Conservation (phyloP, 164 flowering plant genomes). For the Sedum album region DNA sequence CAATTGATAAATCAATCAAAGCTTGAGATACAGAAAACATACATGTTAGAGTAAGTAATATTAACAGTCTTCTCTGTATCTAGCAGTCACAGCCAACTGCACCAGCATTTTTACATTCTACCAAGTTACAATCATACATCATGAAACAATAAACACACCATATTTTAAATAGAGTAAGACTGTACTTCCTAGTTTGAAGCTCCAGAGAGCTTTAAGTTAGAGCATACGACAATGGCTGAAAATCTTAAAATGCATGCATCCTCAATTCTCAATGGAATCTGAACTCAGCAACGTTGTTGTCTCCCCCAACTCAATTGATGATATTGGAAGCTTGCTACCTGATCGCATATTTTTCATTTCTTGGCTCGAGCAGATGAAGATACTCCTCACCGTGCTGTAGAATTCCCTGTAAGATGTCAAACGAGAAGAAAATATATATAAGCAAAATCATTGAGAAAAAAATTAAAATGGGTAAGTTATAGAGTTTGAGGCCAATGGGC, state of each 20-base stretch:
- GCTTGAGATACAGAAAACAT: no score
- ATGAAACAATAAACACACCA: no score
- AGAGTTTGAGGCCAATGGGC: constrained; percentile 42
- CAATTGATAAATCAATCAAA: no score
- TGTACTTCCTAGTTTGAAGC: constrained; percentile 1
- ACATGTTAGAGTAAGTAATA: no score
- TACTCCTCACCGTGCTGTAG: constrained; percentile 69
- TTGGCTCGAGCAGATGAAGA: constrained; percentile 68
- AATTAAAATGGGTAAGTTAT: background rate
- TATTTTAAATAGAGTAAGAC: background rate
- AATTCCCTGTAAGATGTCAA: constrained; percentile 53
- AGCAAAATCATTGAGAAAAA: background rate
- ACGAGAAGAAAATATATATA: background rate
- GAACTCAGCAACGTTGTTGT: constrained; percentile 22
- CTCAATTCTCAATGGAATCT: constrained; percentile 25
- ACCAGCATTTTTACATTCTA: no score
- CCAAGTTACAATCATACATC: no score
- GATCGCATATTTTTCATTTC: constrained; percentile 66
- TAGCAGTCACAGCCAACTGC: no score
- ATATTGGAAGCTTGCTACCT: constrained; percentile 31
- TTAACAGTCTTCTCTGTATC: no score
- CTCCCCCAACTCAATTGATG: constrained; percentile 32
- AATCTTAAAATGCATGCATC: background rate
- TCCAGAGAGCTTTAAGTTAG: background rate
- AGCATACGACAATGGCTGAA: background rate